Evolutionary conservation across 2,329 filamentous ascomycete genomes (phyloP).

Genomic region (Neofusicoccum laricinum): DNA sequence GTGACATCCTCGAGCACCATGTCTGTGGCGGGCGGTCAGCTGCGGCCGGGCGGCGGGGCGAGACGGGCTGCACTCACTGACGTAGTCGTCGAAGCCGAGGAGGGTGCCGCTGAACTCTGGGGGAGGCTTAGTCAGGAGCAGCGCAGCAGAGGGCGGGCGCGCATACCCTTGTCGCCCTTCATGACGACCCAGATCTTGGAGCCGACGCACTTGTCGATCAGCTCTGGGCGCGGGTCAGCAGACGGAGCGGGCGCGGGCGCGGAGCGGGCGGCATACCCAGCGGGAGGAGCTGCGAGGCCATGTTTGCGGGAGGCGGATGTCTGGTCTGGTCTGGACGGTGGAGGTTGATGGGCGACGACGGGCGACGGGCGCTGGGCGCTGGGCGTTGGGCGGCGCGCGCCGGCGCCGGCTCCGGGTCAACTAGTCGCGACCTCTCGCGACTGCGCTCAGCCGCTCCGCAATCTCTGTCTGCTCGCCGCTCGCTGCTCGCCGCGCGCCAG

Average conservation of each 20-base stretch:
- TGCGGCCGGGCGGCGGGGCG: neutral
- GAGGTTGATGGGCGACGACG: neutral
- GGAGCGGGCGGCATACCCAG: constrained; percentile 22
- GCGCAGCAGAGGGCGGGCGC: constrained; percentile 5
- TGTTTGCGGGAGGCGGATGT: constrained; percentile 6
- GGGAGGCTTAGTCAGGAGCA: constrained; percentile 7
- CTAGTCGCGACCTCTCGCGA: too few species aligned
- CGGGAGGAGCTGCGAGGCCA: constrained; percentile 35
- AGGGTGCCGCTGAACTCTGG: constrained; percentile 93
- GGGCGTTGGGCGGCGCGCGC: too few species aligned
- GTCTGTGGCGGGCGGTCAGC: constrained; percentile 59
- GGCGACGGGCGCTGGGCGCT: neutral
- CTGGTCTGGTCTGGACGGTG: neutral
- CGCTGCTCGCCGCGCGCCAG: too few species aligned
- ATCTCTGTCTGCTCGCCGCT: too few species aligned
- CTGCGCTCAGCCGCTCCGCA: too few species aligned
- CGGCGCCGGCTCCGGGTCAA: too few species aligned
- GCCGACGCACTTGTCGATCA: constrained; percentile 98
- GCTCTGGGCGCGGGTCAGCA: constrained; percentile 56
- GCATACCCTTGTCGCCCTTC: constrained; percentile 94
- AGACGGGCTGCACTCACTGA: constrained; percentile 69
- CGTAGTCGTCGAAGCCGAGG: constrained; percentile 97
- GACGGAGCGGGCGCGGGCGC: neutral
- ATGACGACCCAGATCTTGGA: constrained; percentile 98
- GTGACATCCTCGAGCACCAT: constrained; percentile 98